phyloP scores from a whole-genome alignment of 257 asterid species.

The Leptodermis oblonga region DNA sequence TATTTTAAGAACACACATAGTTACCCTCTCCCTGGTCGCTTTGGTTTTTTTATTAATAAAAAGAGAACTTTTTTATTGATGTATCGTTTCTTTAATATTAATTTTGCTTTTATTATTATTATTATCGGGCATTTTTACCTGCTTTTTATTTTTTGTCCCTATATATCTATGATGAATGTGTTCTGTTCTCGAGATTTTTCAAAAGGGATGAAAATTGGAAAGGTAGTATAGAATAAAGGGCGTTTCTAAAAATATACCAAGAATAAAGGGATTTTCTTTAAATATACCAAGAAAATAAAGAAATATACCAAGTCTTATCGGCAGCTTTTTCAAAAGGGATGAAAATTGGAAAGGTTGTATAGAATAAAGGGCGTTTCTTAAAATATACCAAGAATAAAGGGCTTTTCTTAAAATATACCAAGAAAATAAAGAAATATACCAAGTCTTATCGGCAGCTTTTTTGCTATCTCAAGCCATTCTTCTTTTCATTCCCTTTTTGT shows the following conservation, averaged over 20 bases:
- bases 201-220: constrained; percentile 16
- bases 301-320: constrained; percentile 22
- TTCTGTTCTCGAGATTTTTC: not conserved
- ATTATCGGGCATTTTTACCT: not conserved
- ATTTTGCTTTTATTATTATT: too few species aligned
- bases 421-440: constrained; percentile 2
- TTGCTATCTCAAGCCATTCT: constrained; percentile 36
- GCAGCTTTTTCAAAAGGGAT: constrained; percentile 24
- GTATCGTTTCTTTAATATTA: too few species aligned
- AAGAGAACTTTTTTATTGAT: too few species aligned
- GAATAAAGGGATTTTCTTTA: not conserved
- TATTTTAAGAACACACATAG: too few species aligned
- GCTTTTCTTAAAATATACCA: not conserved
- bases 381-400: too few species aligned
- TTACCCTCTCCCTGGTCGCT: too few species aligned
- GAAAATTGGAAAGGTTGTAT: too few species aligned
- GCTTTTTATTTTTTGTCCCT: not conserved
- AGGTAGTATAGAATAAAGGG: too few species aligned
- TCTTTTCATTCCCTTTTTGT: not conserved
- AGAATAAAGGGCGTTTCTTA: too few species aligned
- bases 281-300: not conserved
- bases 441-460: constrained; percentile 30
- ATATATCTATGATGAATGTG: not conserved
- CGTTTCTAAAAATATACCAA: too few species aligned
- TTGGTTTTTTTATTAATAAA: too few species aligned